These are phyloP conservation scores for Phascolomyces articulosus DNA, from an alignment of 371 early-diverging fungal genomes.

Conservation along the genomic window DNA sequence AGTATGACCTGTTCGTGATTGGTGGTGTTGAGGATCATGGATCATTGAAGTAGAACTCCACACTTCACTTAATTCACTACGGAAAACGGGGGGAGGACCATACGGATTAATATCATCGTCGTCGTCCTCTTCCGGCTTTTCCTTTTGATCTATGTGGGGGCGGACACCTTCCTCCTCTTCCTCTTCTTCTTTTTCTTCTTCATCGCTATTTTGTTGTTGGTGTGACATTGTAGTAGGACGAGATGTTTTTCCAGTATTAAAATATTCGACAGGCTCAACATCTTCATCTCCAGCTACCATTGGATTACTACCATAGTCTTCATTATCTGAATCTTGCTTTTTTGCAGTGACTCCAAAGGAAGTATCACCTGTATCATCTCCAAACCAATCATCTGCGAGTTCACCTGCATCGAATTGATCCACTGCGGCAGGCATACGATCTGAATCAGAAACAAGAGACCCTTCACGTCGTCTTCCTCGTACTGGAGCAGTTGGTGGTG, in stretches of 20 bases:
- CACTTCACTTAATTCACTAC: constrained; percentile 15
- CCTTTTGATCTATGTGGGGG: too few species aligned
- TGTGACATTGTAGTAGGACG: constrained; percentile 16
- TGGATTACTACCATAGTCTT: constrained; percentile 49
- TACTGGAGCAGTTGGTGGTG: constrained; percentile 49
- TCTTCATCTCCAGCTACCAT: constrained; percentile 66
- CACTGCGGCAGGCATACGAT: constrained; percentile 37
- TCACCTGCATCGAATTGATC: constrained; percentile 53
- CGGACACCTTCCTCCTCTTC: background rate
- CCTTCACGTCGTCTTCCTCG: constrained; percentile 32
- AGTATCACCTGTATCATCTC: constrained; percentile 27
- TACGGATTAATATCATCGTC: background rate
- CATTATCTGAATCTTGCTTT: constrained; percentile 36
- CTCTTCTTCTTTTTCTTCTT: background rate
- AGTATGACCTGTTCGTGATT: background rate
- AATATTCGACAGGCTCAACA: constrained; percentile 47
- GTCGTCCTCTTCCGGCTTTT: background rate
- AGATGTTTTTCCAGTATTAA: constrained; percentile 10
- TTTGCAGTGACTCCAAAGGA: background rate
- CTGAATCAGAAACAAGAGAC: constrained; percentile 23
- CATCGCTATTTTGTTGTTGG: constrained; percentile 9
- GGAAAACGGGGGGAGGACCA: constrained; percentile 2
- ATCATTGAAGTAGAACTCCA: constrained; percentile 6
- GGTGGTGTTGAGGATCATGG: background rate
- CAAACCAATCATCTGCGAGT: constrained; percentile 61